Conservation (phyloP, 2,329 filamentous ascomycete genomes). For the Periglandula ipomoeae region DNA sequence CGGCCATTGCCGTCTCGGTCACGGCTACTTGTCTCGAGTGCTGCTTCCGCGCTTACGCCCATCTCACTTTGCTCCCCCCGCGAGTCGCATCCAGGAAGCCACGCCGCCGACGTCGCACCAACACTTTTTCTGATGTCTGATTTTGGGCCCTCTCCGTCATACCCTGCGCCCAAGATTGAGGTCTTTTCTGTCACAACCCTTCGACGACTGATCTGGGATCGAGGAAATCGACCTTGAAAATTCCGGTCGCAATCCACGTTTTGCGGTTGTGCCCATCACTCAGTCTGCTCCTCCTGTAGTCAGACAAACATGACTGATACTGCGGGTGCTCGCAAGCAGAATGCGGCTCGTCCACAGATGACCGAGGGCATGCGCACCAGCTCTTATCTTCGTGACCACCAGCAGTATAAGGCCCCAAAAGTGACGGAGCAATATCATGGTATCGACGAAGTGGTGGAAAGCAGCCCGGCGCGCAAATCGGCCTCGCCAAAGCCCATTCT, state of each 20-base stretch:
- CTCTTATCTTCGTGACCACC: conserved; percentile 54
- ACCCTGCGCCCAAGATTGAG: not conserved
- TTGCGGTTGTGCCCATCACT: too few relatives aligned
- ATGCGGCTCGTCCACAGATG: conserved; percentile 37
- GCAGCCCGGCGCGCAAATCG: conserved; percentile 30
- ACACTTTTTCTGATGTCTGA: not conserved
- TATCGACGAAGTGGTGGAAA: conserved; percentile 57
- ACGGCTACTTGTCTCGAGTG: not conserved
- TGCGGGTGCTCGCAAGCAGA: conserved; percentile 21
- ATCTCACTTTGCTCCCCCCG: not conserved
- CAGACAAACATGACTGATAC: conserved; percentile 24
- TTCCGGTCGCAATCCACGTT: too few relatives aligned
- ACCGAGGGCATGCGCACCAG: conserved; percentile 41
- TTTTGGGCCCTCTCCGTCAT: not conserved
- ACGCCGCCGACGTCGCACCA: conserved; percentile 3
- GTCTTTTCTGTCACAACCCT: not conserved
- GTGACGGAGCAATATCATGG: conserved; percentile 48
- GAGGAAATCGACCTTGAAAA: too few relatives aligned
- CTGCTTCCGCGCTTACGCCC: not conserved
- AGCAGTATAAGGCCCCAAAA: conserved; percentile 51
- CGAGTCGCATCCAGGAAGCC: not conserved
- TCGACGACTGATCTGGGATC: too few relatives aligned
- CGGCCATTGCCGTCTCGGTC: not conserved
- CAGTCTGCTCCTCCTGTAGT: not conserved
- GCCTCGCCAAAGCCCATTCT: conserved; percentile 32